phyloP scores from a whole-genome alignment of 768 basidiomycete genomes.

The Tricholomella constricta region DNA sequence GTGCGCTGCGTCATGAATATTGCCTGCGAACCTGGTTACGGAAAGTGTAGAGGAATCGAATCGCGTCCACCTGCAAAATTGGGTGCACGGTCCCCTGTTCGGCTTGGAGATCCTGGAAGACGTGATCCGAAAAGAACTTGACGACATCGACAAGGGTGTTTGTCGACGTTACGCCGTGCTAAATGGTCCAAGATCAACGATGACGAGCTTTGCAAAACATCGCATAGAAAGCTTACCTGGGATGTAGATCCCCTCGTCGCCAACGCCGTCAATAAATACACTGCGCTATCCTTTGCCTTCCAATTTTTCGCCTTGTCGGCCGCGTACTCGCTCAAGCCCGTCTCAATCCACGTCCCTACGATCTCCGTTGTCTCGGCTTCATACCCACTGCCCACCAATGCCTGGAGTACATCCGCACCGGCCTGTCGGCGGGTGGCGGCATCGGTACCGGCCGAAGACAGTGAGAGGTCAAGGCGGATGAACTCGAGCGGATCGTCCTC shows the following conservation, averaged over 20 bases:
- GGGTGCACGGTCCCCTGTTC: conserved; percentile 71
- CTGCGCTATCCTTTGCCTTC: conserved; percentile 92
- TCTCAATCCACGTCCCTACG: conserved; percentile 80
- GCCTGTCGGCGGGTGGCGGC: conserved; percentile 87
- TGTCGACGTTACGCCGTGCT: conserved; percentile 93
- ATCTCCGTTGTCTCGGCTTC: conserved; percentile 88
- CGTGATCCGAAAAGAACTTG: conserved; percentile 92
- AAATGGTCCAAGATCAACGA: not conserved
- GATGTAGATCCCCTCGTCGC: conserved; percentile 88
- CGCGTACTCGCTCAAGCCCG: conserved; percentile 70
- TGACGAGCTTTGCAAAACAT: not conserved
- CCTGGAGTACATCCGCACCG: conserved; percentile 93
- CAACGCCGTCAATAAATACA: conserved; percentile 91
- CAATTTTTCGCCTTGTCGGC: conserved; percentile 65
- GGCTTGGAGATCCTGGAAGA: conserved; percentile 83
- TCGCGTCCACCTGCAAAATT: conserved; percentile 94
- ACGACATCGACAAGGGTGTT: conserved; percentile 93
- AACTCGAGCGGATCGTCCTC: conserved; percentile 97
- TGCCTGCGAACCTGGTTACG: conserved; percentile 73
- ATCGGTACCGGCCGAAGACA: conserved; percentile 63
- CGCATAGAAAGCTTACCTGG: conserved; percentile 53
- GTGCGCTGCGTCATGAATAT: not conserved
- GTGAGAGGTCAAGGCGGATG: conserved; percentile 82
- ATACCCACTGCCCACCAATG: conserved; percentile 78
- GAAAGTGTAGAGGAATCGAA: conserved; percentile 93